Evolutionary conservation across 1,284 basidiomycete species (phyloP), one percentile per base, ranked within the genome.

Genomic region (Ceratobasidium sp.): DNA sequence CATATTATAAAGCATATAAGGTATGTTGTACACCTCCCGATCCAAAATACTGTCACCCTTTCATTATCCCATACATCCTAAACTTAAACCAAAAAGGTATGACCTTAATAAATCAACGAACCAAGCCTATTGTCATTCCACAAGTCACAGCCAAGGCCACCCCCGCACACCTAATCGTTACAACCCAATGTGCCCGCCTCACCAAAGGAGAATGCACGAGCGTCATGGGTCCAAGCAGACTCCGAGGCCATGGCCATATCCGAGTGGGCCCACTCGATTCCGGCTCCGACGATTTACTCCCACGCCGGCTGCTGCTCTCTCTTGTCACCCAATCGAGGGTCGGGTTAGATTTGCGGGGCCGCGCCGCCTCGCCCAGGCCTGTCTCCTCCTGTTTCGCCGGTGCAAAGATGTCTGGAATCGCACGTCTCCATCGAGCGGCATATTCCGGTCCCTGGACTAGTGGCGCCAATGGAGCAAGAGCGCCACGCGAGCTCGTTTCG

Each of bases 191-290:
- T 27, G 69, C 69, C 2, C 69, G 56, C 27, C 59, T 33, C 11
- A 73, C 69, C 7, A 73, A 15, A 2, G 69, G 69, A 15, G 69
- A 73, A 62, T 62, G 69, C 19, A 73, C 69, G 7, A 33, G 29
- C 15, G 69, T 73, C 69, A 73, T 73, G 19, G 69, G 57, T 1
- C 69, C 69, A n/a, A 62, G 24, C 33, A 73, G 22, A 11, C 45
- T 59, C 5, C 69, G 57, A 9, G 69, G 57, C 69, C 69, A 73
- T 9, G 69, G 69, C 57, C 69, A 62, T n/a, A 51, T 45, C 2
- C 27, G 7, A 24, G 7, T 36, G 19, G 29, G 15, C 41, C 27
- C 66, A 41, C 36, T 41, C 17, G 7, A 1, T 14, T 63, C 66
- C 27, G 24, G n/a, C 1, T 69, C 36, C 9, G 66, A 57, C 51